phyloP scores from a whole-genome alignment of 1,284 basidiomycete species.

The Apiotrichum gracile region DNA sequence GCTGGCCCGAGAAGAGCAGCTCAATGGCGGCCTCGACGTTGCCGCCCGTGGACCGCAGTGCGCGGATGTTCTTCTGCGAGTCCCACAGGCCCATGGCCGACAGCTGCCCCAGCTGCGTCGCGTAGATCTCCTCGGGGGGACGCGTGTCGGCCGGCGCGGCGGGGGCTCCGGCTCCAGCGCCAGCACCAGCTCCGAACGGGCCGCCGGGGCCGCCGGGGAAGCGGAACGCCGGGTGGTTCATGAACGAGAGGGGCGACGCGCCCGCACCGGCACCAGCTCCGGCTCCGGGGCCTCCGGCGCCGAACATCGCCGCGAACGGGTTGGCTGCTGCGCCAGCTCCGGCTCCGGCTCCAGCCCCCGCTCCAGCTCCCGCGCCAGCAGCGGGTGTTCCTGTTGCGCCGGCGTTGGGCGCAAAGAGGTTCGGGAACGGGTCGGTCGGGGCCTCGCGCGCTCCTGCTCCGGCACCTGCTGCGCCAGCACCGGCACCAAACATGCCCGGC shows the following conservation, averaged over 20 bases:
- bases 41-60: slow-evolving; percentile 76
- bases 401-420: slow-evolving; percentile 34
- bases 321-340: slow-evolving; percentile 3
- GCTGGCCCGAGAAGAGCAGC: slow-evolving; percentile 68
- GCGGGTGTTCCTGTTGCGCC: slow-evolving; percentile 8
- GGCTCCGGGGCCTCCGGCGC: slow-evolving; percentile 5
- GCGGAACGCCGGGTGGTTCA: slow-evolving; percentile 53
- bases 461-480: slow-evolving; percentile 20
- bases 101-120: slow-evolving; percentile 60
- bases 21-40: slow-evolving; percentile 86
- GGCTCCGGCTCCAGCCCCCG: background rate
- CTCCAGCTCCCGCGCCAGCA: slow-evolving; percentile 3
- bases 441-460: slow-evolving; percentile 10
- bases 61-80: slow-evolving; percentile 79
- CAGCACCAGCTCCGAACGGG: slow-evolving; percentile 20
- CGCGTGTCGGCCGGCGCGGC: slow-evolving; percentile 55
- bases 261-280: slow-evolving; percentile 19
- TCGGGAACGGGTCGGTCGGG: slow-evolving; percentile 40
- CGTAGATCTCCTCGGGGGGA: slow-evolving; percentile 80
- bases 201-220: slow-evolving; percentile 46
- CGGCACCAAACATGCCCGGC: slow-evolving; percentile 24
- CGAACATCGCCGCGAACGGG: slow-evolving; percentile 10
- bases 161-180: slow-evolving; percentile 15
- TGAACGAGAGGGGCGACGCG: slow-evolving; percentile 27
- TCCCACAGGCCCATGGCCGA: slow-evolving; percentile 67